Base-by-base conservation (phyloP, 179 eudicot genomes). In the Amaranthus tricolor region DNA sequence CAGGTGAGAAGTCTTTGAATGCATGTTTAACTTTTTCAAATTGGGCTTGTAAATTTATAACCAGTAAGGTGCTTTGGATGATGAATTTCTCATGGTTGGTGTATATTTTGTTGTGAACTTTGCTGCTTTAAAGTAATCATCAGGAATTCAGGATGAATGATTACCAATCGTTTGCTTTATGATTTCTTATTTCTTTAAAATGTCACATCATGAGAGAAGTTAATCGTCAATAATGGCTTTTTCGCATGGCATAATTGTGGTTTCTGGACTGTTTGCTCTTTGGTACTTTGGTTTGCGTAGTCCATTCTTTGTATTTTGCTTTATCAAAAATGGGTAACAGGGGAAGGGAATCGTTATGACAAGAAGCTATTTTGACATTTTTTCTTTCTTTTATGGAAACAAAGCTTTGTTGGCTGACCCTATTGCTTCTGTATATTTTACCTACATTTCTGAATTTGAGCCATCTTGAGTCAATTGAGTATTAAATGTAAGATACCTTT, bases 1-100 rank as follows among this genome's bases (percentile, higher is more conserved):
- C 88, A 78, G 97, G 97, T 94, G 73, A 52, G 85, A 69, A 56
- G 21, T 13, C 19, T 21, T 66, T 57, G 2, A 53, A 8, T 66
- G 14, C 15, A 52, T 13, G 9, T 9, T 76, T 76, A 16, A 5
- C 10, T 16, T 6, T 65, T 16, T 45, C 19, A 17, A 31, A 31
- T 31, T 31, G 40, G 40, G 40, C 40, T 31, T 31, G 4, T 49
- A n/a, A 47, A n/a, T 7, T 66, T 0, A 11, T 40, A 24, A 54
- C 15, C 1, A 56, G 13, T 56, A 59, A 17, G 62, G 10, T 31
- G 21, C 40, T 59, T 59, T 59, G 13, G 62, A 59, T 9, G 68
- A 49, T 20, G 53, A 68, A 10, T 15, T 50, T 62, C 48, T 52
- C 53, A 12, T 4, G 16, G 2, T 19, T 3, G 24, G 73, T 47